Base-by-base conservation (phyloP, 495 filamentous ascomycete species). In the Lasiosphaeria hispida region DNA sequence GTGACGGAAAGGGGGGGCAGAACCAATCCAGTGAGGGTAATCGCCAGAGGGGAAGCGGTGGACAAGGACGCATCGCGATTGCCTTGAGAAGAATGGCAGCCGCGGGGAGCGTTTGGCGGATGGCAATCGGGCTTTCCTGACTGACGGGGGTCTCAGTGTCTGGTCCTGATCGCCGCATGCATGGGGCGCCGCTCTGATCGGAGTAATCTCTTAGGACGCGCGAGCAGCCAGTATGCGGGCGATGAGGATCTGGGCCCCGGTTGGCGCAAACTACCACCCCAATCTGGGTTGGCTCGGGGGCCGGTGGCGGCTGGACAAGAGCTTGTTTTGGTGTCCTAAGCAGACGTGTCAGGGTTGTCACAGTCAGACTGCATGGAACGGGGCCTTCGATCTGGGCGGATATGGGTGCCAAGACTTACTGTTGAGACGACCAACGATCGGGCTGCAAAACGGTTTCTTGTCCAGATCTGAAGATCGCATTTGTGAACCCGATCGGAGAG, bases 101-200 rank as follows among this genome's bases (percentile, higher is more conserved):
- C 15, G 5, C 23, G 23, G 23, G 23, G 23, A 30, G 23, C 5
- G 23, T 30, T 45, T 44, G 38, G 10, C 15, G 41, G 53, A 39
- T 30, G 30, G 45, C 38, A 30, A 30, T 30, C 35, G 18, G 39
- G 14, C 23, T 45, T 55, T 55, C 44, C 42, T 59, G 56, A 48
- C 37, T 50, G 57, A 34, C 33, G 48, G 41, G 7, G 53, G 58
- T 44, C 47, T 48, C 50, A 51, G 38, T 54, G 23, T 44, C 3
- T 41, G 58, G 41, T 56, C 19, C 14, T 60, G 61, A 63, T 63
- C 61, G 53, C 49, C 19, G 47, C 51, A 55, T 49, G 45, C 45
- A 57, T 51, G 19, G 47, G 35, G 19, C 38, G 35, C 41, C 37
- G 39, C 58, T 47, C 39, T 56, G 53, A 63, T 63, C 61, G 61